Base-by-base conservation (phyloP, 805 yeast genomes). In the Saccharomycopsis javanensis region DNA sequence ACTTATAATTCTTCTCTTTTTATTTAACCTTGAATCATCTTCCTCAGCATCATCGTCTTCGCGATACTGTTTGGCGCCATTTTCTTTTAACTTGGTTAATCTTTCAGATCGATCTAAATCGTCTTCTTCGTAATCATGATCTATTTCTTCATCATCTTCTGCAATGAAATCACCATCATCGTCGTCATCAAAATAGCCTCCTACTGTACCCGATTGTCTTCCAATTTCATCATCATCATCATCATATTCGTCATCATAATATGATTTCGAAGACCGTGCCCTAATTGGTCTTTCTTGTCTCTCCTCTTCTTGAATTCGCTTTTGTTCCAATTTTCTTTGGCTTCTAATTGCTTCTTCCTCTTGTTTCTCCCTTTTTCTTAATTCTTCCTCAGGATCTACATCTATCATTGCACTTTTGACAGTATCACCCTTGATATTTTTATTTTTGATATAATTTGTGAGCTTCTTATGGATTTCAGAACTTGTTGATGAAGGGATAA, bases 401-500 rank as follows among this genome's bases (percentile, higher is more conserved):
- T 77, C 75, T 51, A 70, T 70, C 11, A 74, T 69, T 30, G 73
- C 70, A 53, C 70, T 71, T 10, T 72, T 68, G 58, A 74, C 75
- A 5, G 75, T 75, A 15, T 72, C 73, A 15, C 65, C 64, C 53
- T 67, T 71, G 56, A 68, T 66, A 46, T 71, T 68, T 62, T 71
- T 71, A 31, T 74, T 69, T 30, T 68, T 68, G 6, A 86, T 81
- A 2, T 89, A 88, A 60, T 79, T 79, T 1, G 96, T 88, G 62
- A 94, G 77, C 66, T 83, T 81, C 64, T 80, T 78, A 69, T 92
- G 98, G 2, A 96, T 85, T 55, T 80, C 79, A 1, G 97, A 88
- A 50, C 80, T 78, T n/a, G 95, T 88, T 0, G 97, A 89, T 0
- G 97, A 83, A 16, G 99, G 99, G 54, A 90, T 80, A 57, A 94